Evolutionary conservation across 805 yeast genomes (phyloP), one percentile per base, ranked within the genome.

Genomic region (Candida nemodendra): DNA sequence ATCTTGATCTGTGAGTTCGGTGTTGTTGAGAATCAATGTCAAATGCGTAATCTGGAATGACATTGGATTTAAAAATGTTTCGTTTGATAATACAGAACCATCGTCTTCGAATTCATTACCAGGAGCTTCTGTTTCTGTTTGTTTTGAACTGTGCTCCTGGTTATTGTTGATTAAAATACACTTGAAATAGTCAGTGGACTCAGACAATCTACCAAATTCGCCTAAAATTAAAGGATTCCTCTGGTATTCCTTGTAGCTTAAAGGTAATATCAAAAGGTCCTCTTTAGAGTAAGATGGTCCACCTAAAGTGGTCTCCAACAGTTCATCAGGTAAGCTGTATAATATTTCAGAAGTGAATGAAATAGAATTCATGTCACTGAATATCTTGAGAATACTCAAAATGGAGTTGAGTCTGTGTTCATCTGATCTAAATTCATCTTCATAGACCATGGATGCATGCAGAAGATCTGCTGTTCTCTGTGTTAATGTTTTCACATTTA

Each of bases 391-490:
- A 8, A 61, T 56, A 38, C 62, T 56, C 27, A 61, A 42, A 21
- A 56, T 54, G 1, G 50, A 74, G 57, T 59, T 76, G 53, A 63
- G 62, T 8, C 51, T 62, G 41, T 24, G 61, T 47, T 45, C 65
- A 30, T 52, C 53, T 9, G 48, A 25, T 31, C 42, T 31, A 28
- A 22, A 14, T 28, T 49, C 39, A 22, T 47, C 50, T 32, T 50
- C 45, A 15, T 39, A 63, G 1, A 48, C 22, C 64, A 59, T 59
- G 9, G 88, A 79, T 1, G 85, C 86, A 50, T 79, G 85, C 36
- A 82, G 67, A 35, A 82, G 61, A 56, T 82, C 85, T 0, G 86
- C 78, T 0, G 87, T 80, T 56, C 90, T 66, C 38, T 83, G 81
- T 1, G 84, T 75, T 33, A 82, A 64, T 27, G 76, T 74, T 41